Conservation (phyloP, 805 yeast genomes). For the Starmerella apis region DNA sequence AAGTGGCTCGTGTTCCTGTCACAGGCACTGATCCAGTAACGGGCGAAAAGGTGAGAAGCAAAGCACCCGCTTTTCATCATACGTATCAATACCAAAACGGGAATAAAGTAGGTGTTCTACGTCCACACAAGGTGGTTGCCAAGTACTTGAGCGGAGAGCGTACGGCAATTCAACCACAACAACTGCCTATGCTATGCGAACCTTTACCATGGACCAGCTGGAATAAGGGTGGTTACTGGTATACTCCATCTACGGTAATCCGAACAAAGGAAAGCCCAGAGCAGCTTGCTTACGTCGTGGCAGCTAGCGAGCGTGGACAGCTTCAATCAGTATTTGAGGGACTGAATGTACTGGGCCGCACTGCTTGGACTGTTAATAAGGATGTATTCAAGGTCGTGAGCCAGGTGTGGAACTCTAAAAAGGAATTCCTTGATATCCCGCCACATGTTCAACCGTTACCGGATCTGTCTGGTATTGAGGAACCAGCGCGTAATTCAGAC, state of each 20-base stretch:
- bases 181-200: conserved; percentile 79
- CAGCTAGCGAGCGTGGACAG: conserved; percentile 62
- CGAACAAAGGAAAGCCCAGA: conserved; percentile 80
- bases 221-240: conserved; percentile 76
- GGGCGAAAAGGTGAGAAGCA: conserved; percentile 51
- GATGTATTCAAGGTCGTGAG: conserved; percentile 57
- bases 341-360: conserved; percentile 69
- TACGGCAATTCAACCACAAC: conserved; percentile 65
- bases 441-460: conserved; percentile 32
- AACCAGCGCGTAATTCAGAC: conserved; percentile 57
- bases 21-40: conserved; percentile 73
- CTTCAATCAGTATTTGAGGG: conserved; percentile 66
- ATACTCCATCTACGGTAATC: conserved; percentile 52
- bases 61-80: conserved; percentile 85
- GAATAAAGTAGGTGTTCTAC: conserved; percentile 68
- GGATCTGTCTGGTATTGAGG: conserved; percentile 42
- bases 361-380: conserved; percentile 88
- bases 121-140: conserved; percentile 59
- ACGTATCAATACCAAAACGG: conserved; percentile 75
- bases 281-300: conserved; percentile 75
- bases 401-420: conserved; percentile 79
- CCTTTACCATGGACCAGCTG: conserved; percentile 84
- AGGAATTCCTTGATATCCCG: conserved; percentile 64
- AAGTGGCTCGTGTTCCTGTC: conserved; percentile 74
- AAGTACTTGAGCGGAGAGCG: conserved; percentile 57